Percentiles rank a stretch among this genome's conserved stretches.
phyloP scores from a whole-genome alignment of 805 yeast species.

The Ogataea methylovora region DNA sequence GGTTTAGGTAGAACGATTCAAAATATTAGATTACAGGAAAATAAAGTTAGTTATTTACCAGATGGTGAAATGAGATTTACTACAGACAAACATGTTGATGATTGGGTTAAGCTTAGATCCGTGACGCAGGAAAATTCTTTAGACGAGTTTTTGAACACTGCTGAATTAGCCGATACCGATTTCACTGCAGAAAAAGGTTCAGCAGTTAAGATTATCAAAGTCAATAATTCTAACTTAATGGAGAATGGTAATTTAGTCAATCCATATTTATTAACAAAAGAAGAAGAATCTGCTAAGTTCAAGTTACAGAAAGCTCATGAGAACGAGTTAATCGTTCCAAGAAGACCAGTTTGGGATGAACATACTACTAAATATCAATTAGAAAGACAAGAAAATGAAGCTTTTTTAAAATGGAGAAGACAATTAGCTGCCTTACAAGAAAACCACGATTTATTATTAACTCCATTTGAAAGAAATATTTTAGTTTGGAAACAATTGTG shows the following conservation, averaged over 20 bases:
- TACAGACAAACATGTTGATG: constrained; percentile 75
- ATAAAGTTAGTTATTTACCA: constrained; percentile 63
- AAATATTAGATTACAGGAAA: constrained; percentile 63
- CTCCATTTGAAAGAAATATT: constrained; percentile 94
- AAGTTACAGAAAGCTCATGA: constrained; percentile 62
- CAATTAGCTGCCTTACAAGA: constrained; percentile 81
- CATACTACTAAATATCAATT: constrained; percentile 66
- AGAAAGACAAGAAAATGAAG: constrained; percentile 80
- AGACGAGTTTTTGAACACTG: constrained; percentile 92
- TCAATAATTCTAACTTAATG: constrained; percentile 65
- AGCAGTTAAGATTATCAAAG: constrained; percentile 76
- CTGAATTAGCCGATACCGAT: constrained; percentile 93
- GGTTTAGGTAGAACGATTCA: constrained; percentile 84
- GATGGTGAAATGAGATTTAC: constrained; percentile 89
- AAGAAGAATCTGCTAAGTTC: constrained; percentile 55
- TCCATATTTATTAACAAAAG: constrained; percentile 56
- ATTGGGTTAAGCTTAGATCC: constrained; percentile 85
- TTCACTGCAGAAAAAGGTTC: constrained; percentile 86
- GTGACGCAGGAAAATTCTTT: constrained; percentile 91
- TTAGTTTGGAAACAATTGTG: constrained; percentile 98
- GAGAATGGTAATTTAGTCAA: constrained; percentile 45
- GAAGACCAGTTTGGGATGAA: constrained; percentile 83
- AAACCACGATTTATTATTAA: constrained; percentile 73
- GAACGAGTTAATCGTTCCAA: constrained; percentile 71
- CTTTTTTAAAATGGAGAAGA: constrained; percentile 93